These are phyloP conservation scores for Atalantia buxifolia DNA, from an alignment of 345 rosid genomes.

Conservation along the genomic window DNA sequence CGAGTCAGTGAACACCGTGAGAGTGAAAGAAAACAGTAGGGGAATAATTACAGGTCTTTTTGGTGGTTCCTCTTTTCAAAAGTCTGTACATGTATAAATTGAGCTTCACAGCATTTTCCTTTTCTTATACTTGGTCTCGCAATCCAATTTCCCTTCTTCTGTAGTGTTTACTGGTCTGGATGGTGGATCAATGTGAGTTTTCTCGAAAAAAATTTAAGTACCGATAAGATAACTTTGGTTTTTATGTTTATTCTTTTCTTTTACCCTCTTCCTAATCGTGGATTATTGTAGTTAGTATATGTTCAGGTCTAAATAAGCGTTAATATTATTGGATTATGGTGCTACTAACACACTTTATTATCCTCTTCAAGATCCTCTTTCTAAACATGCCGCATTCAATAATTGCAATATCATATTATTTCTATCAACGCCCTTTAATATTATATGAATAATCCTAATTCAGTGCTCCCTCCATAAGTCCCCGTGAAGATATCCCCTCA, in stretches of 20 bases:
- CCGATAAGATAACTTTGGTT: background rate
- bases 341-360: too few relatives aligned
- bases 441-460: too few relatives aligned
- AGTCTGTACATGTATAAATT: background rate
- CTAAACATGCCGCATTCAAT: too few relatives aligned
- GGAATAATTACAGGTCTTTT: background rate
- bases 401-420: too few relatives aligned
- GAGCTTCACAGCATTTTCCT: background rate
- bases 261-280: background rate
- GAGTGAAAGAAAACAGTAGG: background rate
- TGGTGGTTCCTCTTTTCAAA: background rate
- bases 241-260: background rate
- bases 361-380: too few relatives aligned
- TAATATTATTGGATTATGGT: too few relatives aligned
- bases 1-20: background rate
- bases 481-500: too few relatives aligned
- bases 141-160: background rate
- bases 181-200: background rate
- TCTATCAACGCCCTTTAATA: too few relatives aligned
- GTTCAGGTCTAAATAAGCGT: too few relatives aligned
- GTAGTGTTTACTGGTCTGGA: background rate
- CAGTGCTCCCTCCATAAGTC: too few relatives aligned
- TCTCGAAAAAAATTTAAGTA: background rate
- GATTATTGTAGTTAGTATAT: background rate
- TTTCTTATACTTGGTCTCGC: background rate